Base-by-base conservation (phyloP, 2,329 filamentous ascomycete genomes). In the Aspergillus vadensis region DNA sequence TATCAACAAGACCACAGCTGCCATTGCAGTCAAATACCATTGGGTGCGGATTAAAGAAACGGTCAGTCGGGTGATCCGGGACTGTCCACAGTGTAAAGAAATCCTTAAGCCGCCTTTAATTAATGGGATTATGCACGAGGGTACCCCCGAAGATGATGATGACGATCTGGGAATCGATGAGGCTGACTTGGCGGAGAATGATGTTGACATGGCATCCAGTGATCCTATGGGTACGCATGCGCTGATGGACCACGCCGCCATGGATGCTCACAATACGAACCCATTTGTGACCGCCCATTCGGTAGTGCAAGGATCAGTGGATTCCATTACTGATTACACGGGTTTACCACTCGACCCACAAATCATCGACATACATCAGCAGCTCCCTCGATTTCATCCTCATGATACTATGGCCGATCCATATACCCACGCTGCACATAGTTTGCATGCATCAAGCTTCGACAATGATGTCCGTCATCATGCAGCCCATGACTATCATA, bases 41-140 rank as follows among this genome's bases (percentile, higher is more conserved):
- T 99, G 95, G 95, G 93, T 96, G 51, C 87, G 94, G 63, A 98
- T 98, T 80, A 99, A 98, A 76, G 93, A 97, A 78, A 98, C 94
- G 0, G 95, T 97, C 63, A 95, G 90, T 74, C 88, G 94, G 74
- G 93, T 97, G 69, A 97, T 98, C 77, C 89, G 91, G 69, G 94
- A 95, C 70, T 99, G 95, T 77, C 80, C 85, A 7, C 89, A 96
- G 73, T 98, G 94, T 80, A 96, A 94, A 77, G 92, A 96, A 70
- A 80, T 86, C 39, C 84, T 86, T 63, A 91, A 91, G 74, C 80
- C 83, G 32, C 80, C 83, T 0, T 65, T 72, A 5, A 59, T 71
- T 14, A 70, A 70, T 57, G 73, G 64, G n/a, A 61, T 56, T 55
- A 75, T 68, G 6, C 68, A 72, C 6, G 73, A 75, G 17, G 59